Conservation (phyloP, 257 asterid genomes). For the Nicotiana paniculata region DNA sequence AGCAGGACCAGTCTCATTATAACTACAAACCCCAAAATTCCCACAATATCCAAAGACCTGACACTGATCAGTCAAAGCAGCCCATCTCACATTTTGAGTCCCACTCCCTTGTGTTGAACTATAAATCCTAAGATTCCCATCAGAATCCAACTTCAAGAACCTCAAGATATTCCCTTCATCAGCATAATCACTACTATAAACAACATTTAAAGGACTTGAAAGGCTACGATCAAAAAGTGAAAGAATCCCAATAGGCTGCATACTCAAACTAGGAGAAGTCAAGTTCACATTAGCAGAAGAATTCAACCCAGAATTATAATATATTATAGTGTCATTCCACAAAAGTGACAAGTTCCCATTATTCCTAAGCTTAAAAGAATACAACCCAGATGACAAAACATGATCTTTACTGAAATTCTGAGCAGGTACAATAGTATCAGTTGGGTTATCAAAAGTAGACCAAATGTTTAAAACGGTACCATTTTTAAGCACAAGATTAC, state of each 20-base stretch:
- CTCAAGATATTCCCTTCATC: constrained; percentile 46
- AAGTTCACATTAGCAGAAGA: constrained; percentile 32
- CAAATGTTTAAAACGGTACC: constrained; percentile 44
- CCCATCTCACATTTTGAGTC: constrained; percentile 41
- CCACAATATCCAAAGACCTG: constrained; percentile 80
- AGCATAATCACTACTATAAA: constrained; percentile 63
- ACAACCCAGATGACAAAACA: constrained; percentile 43
- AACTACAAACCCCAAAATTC: constrained; percentile 68
- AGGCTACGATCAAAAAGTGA: constrained; percentile 45
- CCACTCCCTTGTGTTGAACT: constrained; percentile 53
- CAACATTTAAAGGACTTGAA: constrained; percentile 26
- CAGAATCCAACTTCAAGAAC: constrained; percentile 54
- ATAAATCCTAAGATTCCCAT: constrained; percentile 77
- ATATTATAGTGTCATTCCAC: constrained; percentile 50
- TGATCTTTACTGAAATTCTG: constrained; percentile 37
- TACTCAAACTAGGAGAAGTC: constrained; percentile 40
- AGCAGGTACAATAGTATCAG: constrained; percentile 56
- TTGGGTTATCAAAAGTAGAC: constrained; percentile 70
- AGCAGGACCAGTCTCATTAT: constrained; percentile 47
- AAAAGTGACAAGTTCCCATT: constrained; percentile 57
- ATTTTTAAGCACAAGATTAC: constrained; percentile 56
- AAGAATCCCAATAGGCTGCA: constrained; percentile 47
- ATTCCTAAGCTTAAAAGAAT: constrained; percentile 31
- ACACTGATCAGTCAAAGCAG: constrained; percentile 80
- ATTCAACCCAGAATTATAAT: constrained; percentile 64